Evolutionary conservation across 495 filamentous ascomycete genomes (phyloP), one percentile per base, ranked within the genome.

Genomic region (Penicillium antarcticum): DNA sequence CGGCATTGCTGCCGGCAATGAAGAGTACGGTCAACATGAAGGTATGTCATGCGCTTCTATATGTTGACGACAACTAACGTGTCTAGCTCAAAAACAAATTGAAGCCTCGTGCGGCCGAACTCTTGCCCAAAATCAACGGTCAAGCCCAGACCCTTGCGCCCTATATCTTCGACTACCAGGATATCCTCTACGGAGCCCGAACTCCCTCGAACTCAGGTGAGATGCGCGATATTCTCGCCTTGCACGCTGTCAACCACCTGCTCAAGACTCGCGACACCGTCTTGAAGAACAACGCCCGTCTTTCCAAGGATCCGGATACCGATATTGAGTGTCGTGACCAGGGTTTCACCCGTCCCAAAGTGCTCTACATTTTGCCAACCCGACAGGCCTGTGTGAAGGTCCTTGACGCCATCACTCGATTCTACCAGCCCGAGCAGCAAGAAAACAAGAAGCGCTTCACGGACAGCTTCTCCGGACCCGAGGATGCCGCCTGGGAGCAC

Each of bases 391-490:
- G 89, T 54, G 87, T 87, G 39, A 82, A 84, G 55, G 83, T 82
- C 56, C 76, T 96, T 29, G 80, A 96, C 35, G 78, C 75, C 7
- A 87, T 98, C 26, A 82, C 84, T 23, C 71, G 76, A 2, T 65
- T 96, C 43, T 85, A 81, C 69, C 78, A 87, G 56, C 87, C 89
- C 0, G 91, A 96, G 49, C 91, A 96, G 58, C 89, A 96, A 55
- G 94, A 97, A 66, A 96, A 98, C 75, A 85, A 84, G 54, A 96
- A 95, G 68, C 86, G 94, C 4, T 96, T 98, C 60, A 73, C 88
- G 14, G 91, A 96, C 17, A 77, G 78, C 16, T 98, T 89, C 70
- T 75, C 83, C 5, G 71, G 84, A 17, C 76, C 80, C 16, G 78
- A 84, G 18, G 81, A 85, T 45, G 78, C 83, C n/a, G 63, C 74